Evolutionary conservation across 495 filamentous ascomycete genomes (phyloP).

Genomic region (Podospora comata): DNA sequence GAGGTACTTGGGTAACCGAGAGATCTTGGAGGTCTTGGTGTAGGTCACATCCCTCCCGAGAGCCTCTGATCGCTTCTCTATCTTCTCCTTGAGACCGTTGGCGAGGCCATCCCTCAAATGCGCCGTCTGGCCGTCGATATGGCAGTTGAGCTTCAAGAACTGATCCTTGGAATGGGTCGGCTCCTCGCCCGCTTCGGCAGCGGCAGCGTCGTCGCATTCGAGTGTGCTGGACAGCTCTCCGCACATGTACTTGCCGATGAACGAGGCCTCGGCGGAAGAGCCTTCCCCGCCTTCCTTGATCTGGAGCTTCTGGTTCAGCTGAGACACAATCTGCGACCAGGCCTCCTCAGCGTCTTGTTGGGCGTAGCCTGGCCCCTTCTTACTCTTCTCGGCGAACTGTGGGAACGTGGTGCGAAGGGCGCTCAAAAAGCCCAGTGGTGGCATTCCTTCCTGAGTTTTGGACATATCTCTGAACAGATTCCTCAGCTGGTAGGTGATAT

Average conservation of each 20-base stretch:
- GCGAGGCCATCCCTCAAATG: conserved; percentile 84
- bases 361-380: conserved; percentile 76
- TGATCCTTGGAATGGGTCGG: conserved; percentile 61
- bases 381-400: conserved; percentile 88
- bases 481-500: conserved; percentile 76
- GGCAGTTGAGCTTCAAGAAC: conserved; percentile 93
- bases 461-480: conserved; percentile 93
- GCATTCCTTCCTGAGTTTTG: conserved; percentile 82
- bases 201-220: conserved; percentile 78
- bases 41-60: conserved; percentile 78
- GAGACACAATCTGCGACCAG: conserved; percentile 93
- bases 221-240: conserved; percentile 73
- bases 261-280: conserved; percentile 56
- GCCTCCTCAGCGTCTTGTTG: conserved; percentile 98
- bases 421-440: conserved; percentile 80
- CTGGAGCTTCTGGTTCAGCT: conserved; percentile 76
- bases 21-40: conserved; percentile 84
- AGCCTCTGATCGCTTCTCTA: conserved; percentile 80
- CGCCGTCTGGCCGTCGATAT: conserved; percentile 81
- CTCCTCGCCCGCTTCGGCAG: conserved; percentile 71
- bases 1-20: conserved; percentile 88
- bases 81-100: conserved; percentile 76
- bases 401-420: conserved; percentile 78
- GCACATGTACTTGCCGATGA: conserved; percentile 85
- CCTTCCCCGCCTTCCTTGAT: conserved; percentile 47